Conservation (phyloP, 1,139 yeast genomes). For the Lodderomyces theae region DNA sequence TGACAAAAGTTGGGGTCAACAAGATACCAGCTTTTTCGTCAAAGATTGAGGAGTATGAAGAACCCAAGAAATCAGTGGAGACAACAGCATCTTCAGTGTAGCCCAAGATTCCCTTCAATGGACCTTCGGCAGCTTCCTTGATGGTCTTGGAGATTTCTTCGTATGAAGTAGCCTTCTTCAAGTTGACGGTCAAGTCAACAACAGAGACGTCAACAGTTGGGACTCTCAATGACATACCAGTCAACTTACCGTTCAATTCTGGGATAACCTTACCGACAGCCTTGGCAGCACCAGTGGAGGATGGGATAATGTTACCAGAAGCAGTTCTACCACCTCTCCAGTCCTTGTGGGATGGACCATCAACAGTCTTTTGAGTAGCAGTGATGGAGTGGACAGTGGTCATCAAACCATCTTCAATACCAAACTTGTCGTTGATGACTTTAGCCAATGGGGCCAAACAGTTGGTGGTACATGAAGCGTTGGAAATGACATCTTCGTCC, state of each 20-base stretch:
- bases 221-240: constrained; percentile 86
- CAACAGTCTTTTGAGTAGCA: constrained; percentile 88
- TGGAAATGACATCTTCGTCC: constrained; percentile 70
- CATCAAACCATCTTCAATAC: constrained; percentile 85
- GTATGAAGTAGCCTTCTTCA: constrained; percentile 66
- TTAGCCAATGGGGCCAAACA: constrained; percentile 88
- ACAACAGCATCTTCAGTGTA: constrained; percentile 88
- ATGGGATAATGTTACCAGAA: constrained; percentile 85
- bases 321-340: constrained; percentile 96
- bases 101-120: constrained; percentile 72
- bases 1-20: constrained; percentile 78
- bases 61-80: constrained; percentile 79
- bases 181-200: constrained; percentile 47
- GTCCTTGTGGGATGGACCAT: constrained; percentile 91
- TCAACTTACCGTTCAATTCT: constrained; percentile 81
- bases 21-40: constrained; percentile 85
- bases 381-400: constrained; percentile 90
- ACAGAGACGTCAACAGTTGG: constrained; percentile 87
- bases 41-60: constrained; percentile 75
- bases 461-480: constrained; percentile 90
- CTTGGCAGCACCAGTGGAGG: constrained; percentile 92
- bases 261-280: constrained; percentile 92
- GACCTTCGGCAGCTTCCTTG: constrained; percentile 68
- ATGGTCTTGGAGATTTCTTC: constrained; percentile 72
- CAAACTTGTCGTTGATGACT: constrained; percentile 75